Conservation (phyloP, 352 stramenopile genomes). For the Discostella stelligera region DNA sequence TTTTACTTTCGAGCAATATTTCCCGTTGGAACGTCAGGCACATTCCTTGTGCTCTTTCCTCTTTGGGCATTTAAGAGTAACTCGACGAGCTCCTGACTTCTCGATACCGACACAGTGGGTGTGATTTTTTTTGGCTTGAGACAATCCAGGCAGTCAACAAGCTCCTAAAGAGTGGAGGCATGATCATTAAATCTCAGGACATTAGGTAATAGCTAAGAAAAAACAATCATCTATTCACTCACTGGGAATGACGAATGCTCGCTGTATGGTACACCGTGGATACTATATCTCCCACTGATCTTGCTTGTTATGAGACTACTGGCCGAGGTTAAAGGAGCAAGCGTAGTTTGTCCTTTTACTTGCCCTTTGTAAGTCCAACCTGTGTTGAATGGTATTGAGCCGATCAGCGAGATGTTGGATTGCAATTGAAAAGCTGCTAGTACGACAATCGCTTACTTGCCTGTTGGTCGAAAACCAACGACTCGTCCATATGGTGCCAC, state of each 20-base stretch:
- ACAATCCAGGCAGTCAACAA: conserved; percentile 89
- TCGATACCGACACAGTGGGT: conserved; percentile 86
- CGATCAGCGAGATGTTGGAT: neutral
- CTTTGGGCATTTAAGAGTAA: conserved; percentile 60
- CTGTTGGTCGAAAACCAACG: conserved; percentile 93
- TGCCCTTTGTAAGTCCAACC: conserved; percentile 49
- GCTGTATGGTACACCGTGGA: conserved; percentile 95
- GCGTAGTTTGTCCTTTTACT: conserved; percentile 31
- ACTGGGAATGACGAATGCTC: conserved; percentile 93
- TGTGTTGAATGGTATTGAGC: conserved; percentile 15
- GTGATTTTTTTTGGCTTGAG: conserved; percentile 88
- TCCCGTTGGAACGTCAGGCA: no score
- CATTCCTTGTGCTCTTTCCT: neutral
- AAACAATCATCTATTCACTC: neutral
- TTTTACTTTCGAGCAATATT: neutral
- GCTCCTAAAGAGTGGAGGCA: conserved; percentile 67
- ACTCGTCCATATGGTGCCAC: conserved; percentile 76
- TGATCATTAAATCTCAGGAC: neutral
- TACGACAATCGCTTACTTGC: no score
- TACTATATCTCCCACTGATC: conserved; percentile 83
- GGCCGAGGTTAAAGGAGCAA: conserved; percentile 32
- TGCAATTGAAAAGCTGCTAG: no score
- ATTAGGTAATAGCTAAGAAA: neutral
- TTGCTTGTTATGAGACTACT: conserved; percentile 82
- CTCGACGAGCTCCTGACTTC: conserved; percentile 70